Percentiles rank a stretch among this genome's conserved stretches.
These are phyloP conservation scores for Triadica sebifera DNA, from an alignment of 345 rosid genomes.

Conservation along the genomic window DNA sequence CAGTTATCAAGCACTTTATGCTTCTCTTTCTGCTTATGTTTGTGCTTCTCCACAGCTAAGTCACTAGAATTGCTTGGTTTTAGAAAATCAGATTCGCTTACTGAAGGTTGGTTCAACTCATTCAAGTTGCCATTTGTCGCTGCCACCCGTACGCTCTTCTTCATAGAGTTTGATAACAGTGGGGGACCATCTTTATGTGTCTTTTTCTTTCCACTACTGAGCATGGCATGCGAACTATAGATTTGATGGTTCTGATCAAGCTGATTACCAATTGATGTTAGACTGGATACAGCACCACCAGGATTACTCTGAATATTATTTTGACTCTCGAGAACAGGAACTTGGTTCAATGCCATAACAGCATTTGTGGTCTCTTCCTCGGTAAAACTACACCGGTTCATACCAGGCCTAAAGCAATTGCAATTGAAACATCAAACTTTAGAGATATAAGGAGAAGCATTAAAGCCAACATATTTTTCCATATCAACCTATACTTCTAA, in stretches of 20 bases:
- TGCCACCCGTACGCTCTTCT: constrained; percentile 43
- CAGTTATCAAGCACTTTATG: constrained; percentile 42
- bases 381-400: constrained; percentile 65
- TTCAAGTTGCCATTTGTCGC: constrained; percentile 38
- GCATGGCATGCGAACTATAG: constrained; percentile 25
- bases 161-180: constrained; percentile 43
- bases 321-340: constrained; percentile 29
- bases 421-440: constrained; percentile 10
- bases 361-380: constrained; percentile 85
- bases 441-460: neutral
- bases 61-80: constrained; percentile 39
- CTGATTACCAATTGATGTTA: constrained; percentile 23
- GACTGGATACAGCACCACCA: constrained; percentile 26
- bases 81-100: constrained; percentile 45
- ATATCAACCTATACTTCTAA: neutral
- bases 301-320: constrained; percentile 40
- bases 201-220: constrained; percentile 52
- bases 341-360: constrained; percentile 39
- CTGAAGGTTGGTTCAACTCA: constrained; percentile 40
- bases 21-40: constrained; percentile 58
- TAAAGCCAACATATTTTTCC: neutral
- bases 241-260: constrained; percentile 30
- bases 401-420: constrained; percentile 65
- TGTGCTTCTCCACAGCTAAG: constrained; percentile 43
- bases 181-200: constrained; percentile 41